Conservation (phyloP, 352 stramenopile species). For the Phytophthora ramorum region DNA sequence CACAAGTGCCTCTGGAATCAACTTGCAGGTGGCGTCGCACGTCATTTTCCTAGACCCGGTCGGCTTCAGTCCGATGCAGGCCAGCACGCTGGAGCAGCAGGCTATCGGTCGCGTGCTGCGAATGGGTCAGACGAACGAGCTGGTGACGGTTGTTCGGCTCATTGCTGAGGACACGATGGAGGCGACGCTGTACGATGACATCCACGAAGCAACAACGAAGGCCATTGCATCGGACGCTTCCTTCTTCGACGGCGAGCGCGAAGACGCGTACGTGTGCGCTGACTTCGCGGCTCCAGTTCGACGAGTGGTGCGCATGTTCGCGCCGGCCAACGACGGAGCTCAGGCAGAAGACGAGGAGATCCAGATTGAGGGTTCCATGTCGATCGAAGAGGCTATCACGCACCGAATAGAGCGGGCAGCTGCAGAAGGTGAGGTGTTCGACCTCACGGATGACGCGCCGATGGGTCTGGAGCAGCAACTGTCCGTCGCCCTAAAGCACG, state of each 20-base stretch:
- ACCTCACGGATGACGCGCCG: slow-evolving; percentile 68
- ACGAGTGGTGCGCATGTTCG: slow-evolving; percentile 66
- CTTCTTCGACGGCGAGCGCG: slow-evolving; percentile 75
- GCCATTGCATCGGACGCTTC: slow-evolving; percentile 56
- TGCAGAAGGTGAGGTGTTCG: slow-evolving; percentile 66
- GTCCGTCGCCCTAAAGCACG: slow-evolving; percentile 26
- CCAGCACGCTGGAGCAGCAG: slow-evolving; percentile 80
- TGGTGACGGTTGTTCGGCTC: slow-evolving; percentile 78
- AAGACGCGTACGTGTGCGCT: slow-evolving; percentile 63
- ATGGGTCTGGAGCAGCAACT: slow-evolving; percentile 47
- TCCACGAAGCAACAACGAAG: slow-evolving; percentile 61
- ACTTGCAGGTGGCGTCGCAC: slow-evolving; percentile 84
- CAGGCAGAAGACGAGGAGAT: slow-evolving; percentile 60
- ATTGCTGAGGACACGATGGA: slow-evolving; percentile 82
- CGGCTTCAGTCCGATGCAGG: slow-evolving; percentile 72
- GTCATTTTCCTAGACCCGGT: slow-evolving; percentile 86
- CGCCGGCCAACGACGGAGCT: slow-evolving; percentile 28
- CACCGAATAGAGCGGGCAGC: slow-evolving; percentile 56
- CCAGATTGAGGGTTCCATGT: slow-evolving; percentile 74
- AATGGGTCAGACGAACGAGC: slow-evolving; percentile 82
- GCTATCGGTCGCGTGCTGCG: slow-evolving; percentile 85
- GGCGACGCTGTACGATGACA: slow-evolving; percentile 74
- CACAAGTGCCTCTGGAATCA: slow-evolving; percentile 85
- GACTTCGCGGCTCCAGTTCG: slow-evolving; percentile 64
- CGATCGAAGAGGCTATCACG: slow-evolving; percentile 77